Base-by-base conservation (phyloP, 2,329 filamentous ascomycete genomes). In the Endothia cerciana region DNA sequence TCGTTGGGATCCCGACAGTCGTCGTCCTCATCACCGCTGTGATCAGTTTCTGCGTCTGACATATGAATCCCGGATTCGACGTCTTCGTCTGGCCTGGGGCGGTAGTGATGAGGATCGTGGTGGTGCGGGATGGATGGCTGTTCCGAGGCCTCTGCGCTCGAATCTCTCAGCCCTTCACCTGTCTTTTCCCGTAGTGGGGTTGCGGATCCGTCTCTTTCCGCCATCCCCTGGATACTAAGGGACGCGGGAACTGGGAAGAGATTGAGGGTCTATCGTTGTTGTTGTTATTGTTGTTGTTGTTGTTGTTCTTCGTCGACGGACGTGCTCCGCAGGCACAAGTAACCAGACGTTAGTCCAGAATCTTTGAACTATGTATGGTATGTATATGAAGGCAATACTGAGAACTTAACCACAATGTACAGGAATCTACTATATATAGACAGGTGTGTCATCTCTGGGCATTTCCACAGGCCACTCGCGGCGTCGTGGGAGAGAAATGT, bases 1-100 rank as follows among this genome's bases (percentile, higher is more conserved):
- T 69, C 66, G n/a, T 62, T 49, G 38, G 49, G 45, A 5, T 68
- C 63, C 5, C 53, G 55, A 15, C 60, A 63, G n/a, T 69, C 65
- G 10, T 61, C 58, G 25, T 62, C 63, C 17, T 60, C 59, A 28
- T 56, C 36, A 33, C 30, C 60, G 33, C 53, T 60, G 40, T 60
- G 53, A 7, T 67, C 45, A 22, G 59, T 60, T 15, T 65, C 65
- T 17, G 63, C 60, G 38, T 64, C 65, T 4, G 65, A 67, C 36
- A 64, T 40, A 22, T 43, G 47, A 7, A 62, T 40, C 28, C 60
- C 53, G 15, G 59, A 28, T 19, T 65, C 65, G 30, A 67, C 49
- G 10, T 67, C 62, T 17, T 62, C 57, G 3, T 67, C 59, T 6
- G 65, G 62, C 13, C 65, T 60, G 25, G 55, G 65, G 22, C 51